These are phyloP conservation scores for Madurella mycetomatis DNA, from an alignment of 2,329 filamentous ascomycete genomes.

Conservation along the genomic window DNA sequence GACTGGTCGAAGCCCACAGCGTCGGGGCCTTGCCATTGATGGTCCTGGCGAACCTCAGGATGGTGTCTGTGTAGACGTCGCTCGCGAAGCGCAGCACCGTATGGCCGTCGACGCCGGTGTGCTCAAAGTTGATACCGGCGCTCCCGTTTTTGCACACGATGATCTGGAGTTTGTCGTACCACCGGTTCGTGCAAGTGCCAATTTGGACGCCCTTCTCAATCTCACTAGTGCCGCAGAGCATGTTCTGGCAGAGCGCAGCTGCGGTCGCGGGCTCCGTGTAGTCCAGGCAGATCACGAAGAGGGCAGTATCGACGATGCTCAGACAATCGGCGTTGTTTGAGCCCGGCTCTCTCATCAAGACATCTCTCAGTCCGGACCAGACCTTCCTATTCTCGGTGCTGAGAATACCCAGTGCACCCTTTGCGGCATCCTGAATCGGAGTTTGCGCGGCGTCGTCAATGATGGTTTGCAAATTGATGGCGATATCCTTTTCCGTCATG, in stretches of 20 bases:
- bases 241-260: slow-evolving; percentile 90
- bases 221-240: slow-evolving; percentile 93
- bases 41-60: slow-evolving; percentile 86
- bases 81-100: slow-evolving; percentile 95
- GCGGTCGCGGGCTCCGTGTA: slow-evolving; percentile 80
- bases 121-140: slow-evolving; percentile 98
- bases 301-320: slow-evolving; percentile 88
- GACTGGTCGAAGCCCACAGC: slow-evolving; percentile 84
- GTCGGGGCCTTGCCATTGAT: slow-evolving; percentile 93
- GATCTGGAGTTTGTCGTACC: slow-evolving; percentile 99
- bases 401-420: slow-evolving; percentile 85
- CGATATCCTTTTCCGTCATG: slow-evolving; percentile 93
- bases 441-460: slow-evolving; percentile 85
- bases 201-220: slow-evolving; percentile 92
- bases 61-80: slow-evolving; percentile 95
- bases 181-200: slow-evolving; percentile 94
- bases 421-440: slow-evolving; percentile 91
- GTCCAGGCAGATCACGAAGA: slow-evolving; percentile 90
- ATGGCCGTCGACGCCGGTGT: slow-evolving; percentile 95
- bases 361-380: slow-evolving; percentile 87
- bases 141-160: slow-evolving; percentile 99
- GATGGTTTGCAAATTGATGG: slow-evolving; percentile 86
- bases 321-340: slow-evolving; percentile 96
- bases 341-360: slow-evolving; percentile 76
- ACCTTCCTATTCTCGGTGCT: slow-evolving; percentile 95